phyloP scores from a whole-genome alignment of 768 basidiomycete species.

The Agaricus blazei region DNA sequence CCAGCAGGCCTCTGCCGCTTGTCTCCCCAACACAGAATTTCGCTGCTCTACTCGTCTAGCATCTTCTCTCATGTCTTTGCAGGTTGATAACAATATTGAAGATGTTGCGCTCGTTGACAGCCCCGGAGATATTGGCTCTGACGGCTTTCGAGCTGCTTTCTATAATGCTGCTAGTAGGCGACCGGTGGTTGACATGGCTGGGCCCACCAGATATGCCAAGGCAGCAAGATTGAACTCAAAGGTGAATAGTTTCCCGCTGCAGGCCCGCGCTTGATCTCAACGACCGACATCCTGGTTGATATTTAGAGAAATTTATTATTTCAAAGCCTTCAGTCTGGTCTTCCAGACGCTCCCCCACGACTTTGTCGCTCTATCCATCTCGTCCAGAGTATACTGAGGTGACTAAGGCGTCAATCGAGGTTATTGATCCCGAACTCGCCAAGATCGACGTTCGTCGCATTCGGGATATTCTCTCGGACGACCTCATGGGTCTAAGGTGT shows the following conservation, averaged over 20 bases:
- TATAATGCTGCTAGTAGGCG: constrained; percentile 31
- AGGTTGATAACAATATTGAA: constrained; percentile 12
- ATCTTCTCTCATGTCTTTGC: constrained; percentile 23
- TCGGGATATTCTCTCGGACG: constrained; percentile 36
- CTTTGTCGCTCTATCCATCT: constrained; percentile 40
- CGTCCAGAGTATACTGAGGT: constrained; percentile 48
- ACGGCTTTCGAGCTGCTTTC: constrained; percentile 14
- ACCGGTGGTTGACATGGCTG: constrained; percentile 24
- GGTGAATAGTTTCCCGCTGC: no score
- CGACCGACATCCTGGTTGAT: no score
- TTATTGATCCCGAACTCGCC: constrained; percentile 44
- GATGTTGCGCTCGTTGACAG: constrained; percentile 3
- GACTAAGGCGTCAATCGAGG: constrained; percentile 37
- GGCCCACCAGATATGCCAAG: constrained; percentile 13
- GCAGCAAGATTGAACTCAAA: constrained; percentile 25
- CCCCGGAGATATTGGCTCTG: constrained; percentile 16
- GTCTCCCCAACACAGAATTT: background rate
- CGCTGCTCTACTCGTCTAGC: background rate
- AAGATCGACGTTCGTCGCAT: constrained; percentile 49
- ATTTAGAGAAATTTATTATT: no score
- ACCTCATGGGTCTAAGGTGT: background rate
- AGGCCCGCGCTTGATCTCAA: no score
- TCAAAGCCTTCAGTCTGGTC: no score
- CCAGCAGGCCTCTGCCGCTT: background rate
- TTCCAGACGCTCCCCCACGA: constrained; percentile 10